Percentiles rank a stretch among this genome's conserved stretches.
These are phyloP conservation scores for Panicum hallii DNA, from an alignment of 202 grass and related monocot genomes.

Conservation along the genomic window DNA sequence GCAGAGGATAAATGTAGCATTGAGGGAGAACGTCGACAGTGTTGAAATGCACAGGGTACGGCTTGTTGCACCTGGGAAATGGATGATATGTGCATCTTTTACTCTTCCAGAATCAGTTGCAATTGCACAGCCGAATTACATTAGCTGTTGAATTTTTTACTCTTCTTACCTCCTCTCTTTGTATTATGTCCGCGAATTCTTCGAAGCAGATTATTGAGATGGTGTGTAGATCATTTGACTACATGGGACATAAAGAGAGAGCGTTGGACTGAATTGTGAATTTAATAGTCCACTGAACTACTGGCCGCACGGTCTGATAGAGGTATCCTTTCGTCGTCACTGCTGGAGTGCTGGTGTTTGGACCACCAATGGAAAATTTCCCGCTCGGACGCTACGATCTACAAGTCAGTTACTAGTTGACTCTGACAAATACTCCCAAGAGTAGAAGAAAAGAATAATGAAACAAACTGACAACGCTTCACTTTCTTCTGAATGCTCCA, in stretches of 20 bases:
- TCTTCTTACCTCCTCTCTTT: neutral
- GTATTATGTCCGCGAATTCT: neutral
- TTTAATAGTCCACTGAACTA: too few relatives aligned
- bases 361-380: too few relatives aligned
- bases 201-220: neutral
- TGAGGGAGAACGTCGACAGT: conserved; percentile 51
- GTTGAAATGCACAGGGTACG: conserved; percentile 81
- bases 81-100: conserved; percentile 98
- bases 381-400: too few relatives aligned
- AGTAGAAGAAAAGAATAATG: too few relatives aligned
- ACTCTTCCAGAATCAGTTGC: conserved; percentile 61
- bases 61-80: conserved; percentile 93
- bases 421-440: too few relatives aligned
- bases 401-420: too few relatives aligned
- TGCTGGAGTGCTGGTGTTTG: too few relatives aligned
- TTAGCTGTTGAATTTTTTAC: conserved; percentile 12
- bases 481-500: too few relatives aligned
- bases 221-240: neutral
- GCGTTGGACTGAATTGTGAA: neutral
- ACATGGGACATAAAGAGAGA: neutral
- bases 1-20: conserved; percentile 87
- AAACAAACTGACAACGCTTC: too few relatives aligned
- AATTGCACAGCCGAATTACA: conserved; percentile 44
- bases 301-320: too few relatives aligned
- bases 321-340: too few relatives aligned